Evolutionary conservation across 2,329 filamentous ascomycete genomes (phyloP).

Genomic region (Cephalotrichum gorgonifer): DNA sequence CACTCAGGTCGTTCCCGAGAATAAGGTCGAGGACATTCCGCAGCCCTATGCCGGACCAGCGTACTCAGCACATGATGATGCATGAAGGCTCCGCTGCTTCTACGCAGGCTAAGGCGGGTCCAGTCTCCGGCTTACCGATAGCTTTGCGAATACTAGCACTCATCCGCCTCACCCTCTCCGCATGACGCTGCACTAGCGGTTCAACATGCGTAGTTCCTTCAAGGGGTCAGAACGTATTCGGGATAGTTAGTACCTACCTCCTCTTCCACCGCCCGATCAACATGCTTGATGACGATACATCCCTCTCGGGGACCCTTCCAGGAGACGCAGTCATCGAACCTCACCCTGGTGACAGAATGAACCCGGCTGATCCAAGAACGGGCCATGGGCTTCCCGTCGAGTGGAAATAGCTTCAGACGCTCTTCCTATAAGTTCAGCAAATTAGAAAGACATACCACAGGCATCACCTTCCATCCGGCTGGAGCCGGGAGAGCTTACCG

Average conservation of each 20-base stretch:
- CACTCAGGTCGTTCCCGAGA: not conserved
- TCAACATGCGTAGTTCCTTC: not conserved
- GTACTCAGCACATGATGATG: not conserved
- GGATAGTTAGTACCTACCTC: not conserved
- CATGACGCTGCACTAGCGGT: not conserved
- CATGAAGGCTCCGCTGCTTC: not conserved
- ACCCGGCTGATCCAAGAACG: not conserved
- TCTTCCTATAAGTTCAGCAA: not conserved
- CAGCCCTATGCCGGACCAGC: not conserved
- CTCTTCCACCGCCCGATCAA: not conserved
- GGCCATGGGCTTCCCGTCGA: not conserved
- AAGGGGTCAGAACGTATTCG: not conserved
- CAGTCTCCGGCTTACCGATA: not conserved
- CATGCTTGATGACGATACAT: not conserved
- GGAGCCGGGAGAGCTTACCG: not conserved
- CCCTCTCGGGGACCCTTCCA: not conserved
- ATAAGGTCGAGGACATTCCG: not conserved
- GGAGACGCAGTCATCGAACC: not conserved
- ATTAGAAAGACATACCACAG: not conserved
- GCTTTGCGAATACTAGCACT: not conserved
- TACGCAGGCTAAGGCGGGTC: not conserved
- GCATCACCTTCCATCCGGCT: not conserved
- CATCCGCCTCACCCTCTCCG: not conserved
- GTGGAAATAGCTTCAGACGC: not conserved
- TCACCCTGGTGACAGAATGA: not conserved